Base-by-base conservation (phyloP, 305 asterid species). In the Solanum chacoense region DNA sequence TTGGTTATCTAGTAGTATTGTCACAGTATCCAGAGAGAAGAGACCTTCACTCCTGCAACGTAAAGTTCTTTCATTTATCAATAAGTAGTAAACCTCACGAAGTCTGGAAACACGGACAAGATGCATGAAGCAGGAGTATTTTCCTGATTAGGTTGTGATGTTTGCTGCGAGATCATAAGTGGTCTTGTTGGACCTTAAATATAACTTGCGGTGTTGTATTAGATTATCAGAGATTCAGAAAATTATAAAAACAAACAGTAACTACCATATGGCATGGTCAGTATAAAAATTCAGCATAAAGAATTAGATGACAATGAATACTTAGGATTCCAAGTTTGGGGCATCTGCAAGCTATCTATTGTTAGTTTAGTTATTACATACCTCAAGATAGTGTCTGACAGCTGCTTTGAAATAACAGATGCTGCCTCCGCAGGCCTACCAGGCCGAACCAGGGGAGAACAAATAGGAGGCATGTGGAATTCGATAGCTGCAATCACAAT, bases 391-490 rank as follows among this genome's bases (percentile, higher is more conserved):
- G 94, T 91, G 90, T 95, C 99, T 71, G 97, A 92, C 88, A 97
- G 90, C 87, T 96, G 99, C 93, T 95, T 95, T 24, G 99, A 92
- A 91, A 96, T 89, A 4, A 95, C 98, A 35, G 97, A 96, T 89
- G 99, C 99, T 84, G 93, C 86, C 88, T 96, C 99, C 14, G 98
- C 98, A 29, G 99, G 98, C 93, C 98, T 95, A 86, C 99, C 98
- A 45, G 98, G 99, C 71, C 98, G 98, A 89, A 96, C 92, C 71
- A 94, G 92, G 67, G 98, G 97, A 91, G 99, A 97, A 92, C 99
- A 97, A 91, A 97, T 95, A 20, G 98, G 96, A 90, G 99, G 99
- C 98, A 96, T 95, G 91, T 97, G 96, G 89, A 95, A 97, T 73
- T 97, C 99, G 89, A 97, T 88, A 59, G 26, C 69, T 59, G 69